Evolutionary conservation across 2,329 filamentous ascomycete species (phyloP), one percentile per base, ranked within the genome.

Genomic region (Colletotrichum phormii): DNA sequence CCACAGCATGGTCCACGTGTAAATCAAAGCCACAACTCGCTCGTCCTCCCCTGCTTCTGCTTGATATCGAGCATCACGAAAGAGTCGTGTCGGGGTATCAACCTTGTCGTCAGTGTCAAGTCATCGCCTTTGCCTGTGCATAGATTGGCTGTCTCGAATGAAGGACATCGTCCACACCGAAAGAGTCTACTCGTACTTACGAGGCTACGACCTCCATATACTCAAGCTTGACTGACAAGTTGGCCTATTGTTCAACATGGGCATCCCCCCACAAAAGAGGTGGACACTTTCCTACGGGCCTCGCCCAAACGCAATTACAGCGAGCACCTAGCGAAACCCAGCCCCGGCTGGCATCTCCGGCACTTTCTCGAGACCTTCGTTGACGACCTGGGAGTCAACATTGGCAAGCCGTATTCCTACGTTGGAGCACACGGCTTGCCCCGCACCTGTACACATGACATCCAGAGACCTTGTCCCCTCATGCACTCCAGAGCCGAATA

Each of bases 401-500:
- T 57, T 69, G 53, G 59, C 59, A 58, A 72, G 59, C 42, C 46
- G 37, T 31, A 53, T 58, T 29, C 24, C 64, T 13, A 33, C 18
- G 60, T 61, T 42, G 37, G 37, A 15, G 37, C 37, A 42, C 37
- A 31, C 24, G 51, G 24, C 46, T n/a, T 57, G 71, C 71, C 71
- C 71, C 71, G 71, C 61, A 71, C n/a, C 9, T 58, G 67, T 49
- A 42, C 66, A 71, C 66, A 67, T 65, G 60, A 73, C 61, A 31
- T 22, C 54, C 46, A 64, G 33, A 55, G 24, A 29, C 51, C 35
- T 26, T 46, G 26, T 49, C 46, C 60, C 35, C 46, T 64, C 55
- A 55, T 35, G 54, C 69, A 49, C 60, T 54, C n/a, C 53, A 58
- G 35, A 72, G 33, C 65, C 65, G 46, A 60, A 29, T 37, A 72